These are phyloP conservation scores for Saccharomyces mikatae DNA, from an alignment of 805 yeast genomes.

Conservation along the genomic window DNA sequence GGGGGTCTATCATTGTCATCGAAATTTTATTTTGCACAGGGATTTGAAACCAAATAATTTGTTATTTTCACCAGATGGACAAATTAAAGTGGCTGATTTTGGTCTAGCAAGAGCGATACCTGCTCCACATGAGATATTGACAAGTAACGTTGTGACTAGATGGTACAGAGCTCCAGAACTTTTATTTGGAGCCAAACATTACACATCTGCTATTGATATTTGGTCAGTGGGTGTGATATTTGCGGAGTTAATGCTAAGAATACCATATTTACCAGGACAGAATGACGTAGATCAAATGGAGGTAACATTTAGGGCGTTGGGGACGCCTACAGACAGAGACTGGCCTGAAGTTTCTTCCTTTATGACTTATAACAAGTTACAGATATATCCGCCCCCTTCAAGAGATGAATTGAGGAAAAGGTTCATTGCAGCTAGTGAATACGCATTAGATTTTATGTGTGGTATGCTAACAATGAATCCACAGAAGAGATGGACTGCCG, in stretches of 20 bases:
- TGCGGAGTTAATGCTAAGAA: conserved; percentile 91
- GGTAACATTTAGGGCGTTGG: conserved; percentile 90
- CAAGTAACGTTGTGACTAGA: conserved; percentile 92
- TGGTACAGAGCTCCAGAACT: conserved; percentile 98
- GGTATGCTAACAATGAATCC: conserved; percentile 75
- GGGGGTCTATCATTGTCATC: conserved; percentile 92
- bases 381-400: conserved; percentile 76
- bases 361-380: conserved; percentile 66
- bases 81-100: conserved; percentile 91
- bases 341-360: conserved; percentile 88
- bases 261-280: conserved; percentile 90
- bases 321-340: conserved; percentile 84
- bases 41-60: conserved; percentile 91
- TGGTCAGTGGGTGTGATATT: conserved; percentile 97
- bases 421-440: conserved; percentile 84
- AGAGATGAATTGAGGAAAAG: conserved; percentile 70
- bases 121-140: conserved; percentile 63
- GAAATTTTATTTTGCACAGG: conserved; percentile 83
- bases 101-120: conserved; percentile 87
- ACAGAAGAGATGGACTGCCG: conserved; percentile 56
- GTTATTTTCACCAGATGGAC: conserved; percentile 78
- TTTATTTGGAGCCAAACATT: conserved; percentile 79
- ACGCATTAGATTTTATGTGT: conserved; percentile 67
- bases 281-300: conserved; percentile 85
- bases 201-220: conserved; percentile 80